phyloP scores from a whole-genome alignment of 345 rosid species.

The Citrus australasica region DNA sequence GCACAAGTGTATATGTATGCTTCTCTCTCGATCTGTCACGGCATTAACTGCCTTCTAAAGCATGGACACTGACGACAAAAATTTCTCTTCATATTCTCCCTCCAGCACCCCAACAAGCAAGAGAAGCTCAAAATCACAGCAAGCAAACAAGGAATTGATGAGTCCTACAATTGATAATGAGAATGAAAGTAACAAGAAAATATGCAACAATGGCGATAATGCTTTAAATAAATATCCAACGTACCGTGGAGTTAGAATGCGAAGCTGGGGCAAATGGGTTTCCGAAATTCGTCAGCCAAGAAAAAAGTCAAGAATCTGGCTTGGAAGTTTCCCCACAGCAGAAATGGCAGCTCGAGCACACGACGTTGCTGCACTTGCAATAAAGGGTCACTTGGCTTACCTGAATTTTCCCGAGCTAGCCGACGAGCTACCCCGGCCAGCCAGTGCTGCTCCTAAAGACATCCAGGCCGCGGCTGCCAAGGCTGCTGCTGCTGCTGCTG shows the following conservation, averaged over 20 bases:
- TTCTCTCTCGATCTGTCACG: neutral
- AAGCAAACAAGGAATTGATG: neutral
- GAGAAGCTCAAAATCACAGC: neutral
- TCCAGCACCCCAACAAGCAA: neutral
- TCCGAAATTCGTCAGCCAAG: constrained; percentile 6
- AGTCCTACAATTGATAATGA: neutral
- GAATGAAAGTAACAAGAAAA: neutral
- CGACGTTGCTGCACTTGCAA: constrained; percentile 1
- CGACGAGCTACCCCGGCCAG: constrained; percentile 6
- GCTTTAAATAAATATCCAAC: neutral
- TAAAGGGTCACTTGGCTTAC: constrained; percentile 10
- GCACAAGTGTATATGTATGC: too few relatives aligned
- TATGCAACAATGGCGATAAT: neutral
- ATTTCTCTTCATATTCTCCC: neutral
- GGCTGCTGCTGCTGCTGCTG: constrained; percentile 7
- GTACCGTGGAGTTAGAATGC: constrained; percentile 2
- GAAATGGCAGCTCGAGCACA: constrained; percentile 21
- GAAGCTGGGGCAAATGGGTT: constrained; percentile 17
- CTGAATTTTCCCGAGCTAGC: constrained; percentile 11
- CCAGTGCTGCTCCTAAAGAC: neutral
- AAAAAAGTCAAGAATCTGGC: constrained; percentile 14
- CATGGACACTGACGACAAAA: neutral
- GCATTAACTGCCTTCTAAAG: neutral
- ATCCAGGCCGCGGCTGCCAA: constrained; percentile 11
- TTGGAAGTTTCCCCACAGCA: constrained; percentile 1